Evolutionary conservation across 495 filamentous ascomycete genomes (phyloP), one percentile per base, ranked within the genome.

Genomic region (Choiromyces venosus): DNA sequence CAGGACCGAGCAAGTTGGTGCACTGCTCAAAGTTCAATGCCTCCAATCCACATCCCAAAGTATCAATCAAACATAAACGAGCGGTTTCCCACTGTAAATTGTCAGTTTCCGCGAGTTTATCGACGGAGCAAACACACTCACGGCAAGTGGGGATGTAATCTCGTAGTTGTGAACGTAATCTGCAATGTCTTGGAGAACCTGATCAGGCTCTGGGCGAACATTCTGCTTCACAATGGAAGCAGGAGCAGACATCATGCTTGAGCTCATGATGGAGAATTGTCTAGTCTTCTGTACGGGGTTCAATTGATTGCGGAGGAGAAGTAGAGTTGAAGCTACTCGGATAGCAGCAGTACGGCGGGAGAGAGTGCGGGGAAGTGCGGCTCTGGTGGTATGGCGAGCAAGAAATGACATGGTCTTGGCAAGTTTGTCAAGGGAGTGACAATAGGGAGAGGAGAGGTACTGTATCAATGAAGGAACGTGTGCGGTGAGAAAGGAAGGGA

Each of bases 21-120:
- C 95, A 99, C 84, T 97, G 92, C 83, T 93, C 92, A 85, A 99
- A 99, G 77, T 92, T 91, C 76, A 99, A 87, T 74, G 92, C 95
- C 85, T 97, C 94, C 42, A 98, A 89, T 75, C 95, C 95, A 83
- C 95, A 99, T 79, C 95, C 95, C 12, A 99, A 88, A 42, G 96
- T 99, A 83, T 99, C 95, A 75, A 98, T 88, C 85, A 95, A 91
- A 37, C 94, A 91, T 82, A 92, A 90, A 82, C 92, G 88, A 68
- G 92, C 92, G 35, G 94, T 98, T 83, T 98, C 94, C 79, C 91
- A 96, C 94, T 98, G 82, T 76, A 75, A 35, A 71, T 40, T 18
- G 44, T 79, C 61, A 75, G 73, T 42, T 16, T 37, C 39, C 19
- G 33, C 19, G 21, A 14, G 39, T 5, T 4, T 16, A 68, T 21